Evolutionary conservation across 192 early-diverging fungal species (phyloP), one percentile per base, ranked within the genome.

Genomic region (Linnemannia exigua): DNA sequence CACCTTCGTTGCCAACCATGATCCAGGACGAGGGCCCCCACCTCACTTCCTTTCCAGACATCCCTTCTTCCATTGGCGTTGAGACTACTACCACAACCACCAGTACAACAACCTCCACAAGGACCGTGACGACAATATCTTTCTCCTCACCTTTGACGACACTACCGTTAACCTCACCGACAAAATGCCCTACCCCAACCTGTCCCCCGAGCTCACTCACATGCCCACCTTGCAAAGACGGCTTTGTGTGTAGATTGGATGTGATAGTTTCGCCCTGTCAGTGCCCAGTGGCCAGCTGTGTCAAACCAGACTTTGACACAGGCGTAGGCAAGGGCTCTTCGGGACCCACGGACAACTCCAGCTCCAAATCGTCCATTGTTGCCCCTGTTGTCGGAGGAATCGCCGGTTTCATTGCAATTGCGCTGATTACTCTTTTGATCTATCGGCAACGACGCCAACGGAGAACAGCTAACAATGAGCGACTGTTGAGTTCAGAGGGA

Each of bases 211-310:
- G 66, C 44, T 41, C 82, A 0, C 63, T 48, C 28, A 36, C 77
- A 66, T 74, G 76, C 46, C 76, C 82, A 11, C 69, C 78, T n/a
- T 86, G 84, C 71, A 33, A 73, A 31, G 2, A 28, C 14, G 70
- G 78, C 33, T 80, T 67, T 48, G 52, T 58, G 69, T 86, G 84
- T 48, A 16, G 61, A 17, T 70, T 86, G 46, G 73, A 25, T 54
- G 78, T 86, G 1, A 77, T 80, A 25, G 74, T 77, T 16, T 69
- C 78, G 28, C 17, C 35, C 37, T 86, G 84, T 58, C 58, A 77
- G 50, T 86, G 84, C 33, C 84, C 84, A 9, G 41, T 73, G 5
- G 74, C 78, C 52, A 80, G 69, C 37, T 86, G 84, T 69, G 74
- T 80, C 69, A 79, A 80, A 48, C 14, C 46, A 31, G 70, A n/a